phyloP scores from a whole-genome alignment of 768 basidiomycete genomes.

The Leccinum imitatum region DNA sequence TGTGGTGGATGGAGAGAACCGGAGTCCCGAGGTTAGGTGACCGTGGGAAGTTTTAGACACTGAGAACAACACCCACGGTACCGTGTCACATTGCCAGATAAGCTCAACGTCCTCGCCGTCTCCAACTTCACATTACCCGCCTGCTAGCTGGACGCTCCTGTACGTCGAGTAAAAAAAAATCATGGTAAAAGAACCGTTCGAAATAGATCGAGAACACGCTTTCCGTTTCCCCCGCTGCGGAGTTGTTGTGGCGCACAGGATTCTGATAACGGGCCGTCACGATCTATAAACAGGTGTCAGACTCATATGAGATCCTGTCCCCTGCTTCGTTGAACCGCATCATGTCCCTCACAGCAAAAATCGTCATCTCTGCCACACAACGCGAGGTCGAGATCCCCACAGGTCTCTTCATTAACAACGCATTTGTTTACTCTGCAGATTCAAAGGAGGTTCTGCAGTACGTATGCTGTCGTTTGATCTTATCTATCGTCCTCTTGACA shows the following conservation, averaged over 20 bases:
- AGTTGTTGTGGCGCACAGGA: slow-evolving; percentile 6
- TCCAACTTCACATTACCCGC: background rate
- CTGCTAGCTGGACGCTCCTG: background rate
- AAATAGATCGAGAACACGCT: background rate
- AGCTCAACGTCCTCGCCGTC: background rate
- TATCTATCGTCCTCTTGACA: slow-evolving; percentile 15
- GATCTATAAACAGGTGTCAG: slow-evolving; percentile 12
- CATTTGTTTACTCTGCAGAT: slow-evolving; percentile 78
- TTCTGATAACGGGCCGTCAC: slow-evolving; percentile 6
- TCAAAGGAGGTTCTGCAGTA: slow-evolving; percentile 65
- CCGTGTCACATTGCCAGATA: background rate
- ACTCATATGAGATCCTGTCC: background rate
- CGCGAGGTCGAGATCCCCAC: slow-evolving; percentile 66
- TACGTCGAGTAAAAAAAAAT: background rate
- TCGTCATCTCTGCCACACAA: slow-evolving; percentile 42
- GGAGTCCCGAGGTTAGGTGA: slow-evolving; percentile 3
- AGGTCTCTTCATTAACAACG: slow-evolving; percentile 89
- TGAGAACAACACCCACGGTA: background rate
- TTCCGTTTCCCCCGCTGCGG: background rate
- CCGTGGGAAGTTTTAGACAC: slow-evolving; percentile 20
- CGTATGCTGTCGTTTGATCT: slow-evolving; percentile 23
- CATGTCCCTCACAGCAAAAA: slow-evolving; percentile 46
- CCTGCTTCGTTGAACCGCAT: slow-evolving; percentile 33
- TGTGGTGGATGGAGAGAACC: slow-evolving; percentile 16
- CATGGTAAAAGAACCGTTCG: background rate